Percentiles rank a stretch among this genome's conserved stretches.
These are phyloP conservation scores for Cladorrhinum samala DNA, from an alignment of 495 filamentous ascomycete species.

Conservation along the genomic window DNA sequence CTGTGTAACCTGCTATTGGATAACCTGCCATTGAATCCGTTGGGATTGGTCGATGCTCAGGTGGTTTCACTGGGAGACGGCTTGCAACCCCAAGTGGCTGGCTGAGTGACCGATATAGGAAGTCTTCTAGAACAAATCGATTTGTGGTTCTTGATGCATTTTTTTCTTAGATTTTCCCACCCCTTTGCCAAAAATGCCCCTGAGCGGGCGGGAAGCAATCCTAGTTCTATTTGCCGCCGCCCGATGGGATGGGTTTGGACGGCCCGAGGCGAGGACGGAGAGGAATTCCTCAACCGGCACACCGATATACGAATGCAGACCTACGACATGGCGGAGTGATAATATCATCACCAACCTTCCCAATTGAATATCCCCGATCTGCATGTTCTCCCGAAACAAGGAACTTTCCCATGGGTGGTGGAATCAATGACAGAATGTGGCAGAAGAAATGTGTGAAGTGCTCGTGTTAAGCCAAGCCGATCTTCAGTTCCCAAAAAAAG, in stretches of 20 bases:
- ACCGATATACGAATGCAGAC: no score
- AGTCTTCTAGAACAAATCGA: constrained; percentile 15
- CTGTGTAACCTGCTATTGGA: no score
- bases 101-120: constrained; percentile 1
- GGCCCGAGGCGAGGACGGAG: constrained; percentile 3
- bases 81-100: neutral
- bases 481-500: neutral
- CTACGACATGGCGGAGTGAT: neutral
- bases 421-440: no score
- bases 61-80: constrained; percentile 2
- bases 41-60: no score
- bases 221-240: neutral
- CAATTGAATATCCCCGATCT: no score
- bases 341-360: no score
- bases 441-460: neutral
- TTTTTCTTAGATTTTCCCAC: no score
- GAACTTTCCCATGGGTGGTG: neutral
- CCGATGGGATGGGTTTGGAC: neutral
- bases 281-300: no score
- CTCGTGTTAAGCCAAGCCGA: neutral
- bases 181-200: no score
- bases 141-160: constrained; percentile 3
- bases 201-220: constrained; percentile 1
- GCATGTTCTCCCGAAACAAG: neutral
- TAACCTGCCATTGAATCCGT: no score